Evolutionary conservation across 495 filamentous ascomycete species (phyloP), one percentile per base, ranked within the genome.

Genomic region (Penicillium desertorum): DNA sequence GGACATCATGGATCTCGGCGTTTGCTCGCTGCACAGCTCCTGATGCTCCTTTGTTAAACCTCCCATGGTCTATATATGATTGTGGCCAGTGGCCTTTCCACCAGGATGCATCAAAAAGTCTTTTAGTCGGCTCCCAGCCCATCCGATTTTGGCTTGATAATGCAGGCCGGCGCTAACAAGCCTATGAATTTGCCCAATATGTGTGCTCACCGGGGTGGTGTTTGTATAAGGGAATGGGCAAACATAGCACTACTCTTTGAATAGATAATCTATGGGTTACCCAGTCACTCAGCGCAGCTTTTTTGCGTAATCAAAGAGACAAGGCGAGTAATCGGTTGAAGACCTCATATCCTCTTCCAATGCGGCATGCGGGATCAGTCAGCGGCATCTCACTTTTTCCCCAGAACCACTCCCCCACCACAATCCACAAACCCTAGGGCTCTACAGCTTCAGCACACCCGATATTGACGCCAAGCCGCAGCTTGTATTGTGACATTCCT

Each of bases 321-420:
- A 23, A 30, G 30, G 29, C 16, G 2, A 16, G 17, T 23, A 20
- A 16, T 34, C 46, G 19, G 46, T 49, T 19, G 36, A 19, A 14
- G 23, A 16, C 25, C 27, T 20, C 17, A 43, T 34, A 25, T 36
- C 52, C 43, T 44, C 41, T 34, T 54, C 51, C 17, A 53, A 45
- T 37, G 32, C 41, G 41, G 52, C 20, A 54, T 54, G 52, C 43
- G 52, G 54, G 65, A 63, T 68, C 56, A 68, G 65, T 68, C 65
- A 68, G 65, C 65, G 56, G 53, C 50, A 50, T 57, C 58, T 45
- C 51, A 61, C 49, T 61, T 66, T 65, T 62, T 48, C 45, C 57
- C 30, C 8, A 27, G 27, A 12, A 20, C 27, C 27, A 44, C 39
- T 57, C 59, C 61, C 63, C 61, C 61, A 59, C 63, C 57, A 64